Percentiles rank a stretch among this genome's conserved stretches.
These are phyloP conservation scores for Globisporangium ultimum DNA, from an alignment of 352 stramenopile species.

Conservation along the genomic window DNA sequence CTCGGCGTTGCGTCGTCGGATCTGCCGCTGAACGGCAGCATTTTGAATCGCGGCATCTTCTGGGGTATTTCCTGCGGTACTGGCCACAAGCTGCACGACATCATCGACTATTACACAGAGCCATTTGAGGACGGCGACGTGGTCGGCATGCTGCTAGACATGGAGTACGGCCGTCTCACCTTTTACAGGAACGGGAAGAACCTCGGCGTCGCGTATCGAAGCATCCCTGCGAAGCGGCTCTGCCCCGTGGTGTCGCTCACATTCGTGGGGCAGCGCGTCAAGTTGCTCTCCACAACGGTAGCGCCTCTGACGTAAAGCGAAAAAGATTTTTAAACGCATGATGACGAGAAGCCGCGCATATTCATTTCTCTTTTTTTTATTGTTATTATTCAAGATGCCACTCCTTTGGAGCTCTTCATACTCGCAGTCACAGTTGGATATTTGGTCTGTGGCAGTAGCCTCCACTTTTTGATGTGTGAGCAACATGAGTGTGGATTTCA, in stretches of 20 bases:
- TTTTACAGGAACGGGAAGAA: slow-evolving; percentile 80
- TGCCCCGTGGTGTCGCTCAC: slow-evolving; percentile 71
- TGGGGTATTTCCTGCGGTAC: slow-evolving; percentile 74
- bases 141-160: slow-evolving; percentile 71
- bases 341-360: no score
- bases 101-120: slow-evolving; percentile 70
- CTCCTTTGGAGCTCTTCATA: no score
- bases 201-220: slow-evolving; percentile 68
- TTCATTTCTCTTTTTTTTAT: no score
- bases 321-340: neutral
- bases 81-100: slow-evolving; percentile 74
- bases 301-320: slow-evolving; percentile 34
- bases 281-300: slow-evolving; percentile 49
- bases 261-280: slow-evolving; percentile 61
- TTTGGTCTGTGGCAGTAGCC: no score
- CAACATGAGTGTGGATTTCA: no score
- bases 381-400: no score
- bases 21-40: slow-evolving; percentile 50
- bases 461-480: no score
- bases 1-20: slow-evolving; percentile 55
- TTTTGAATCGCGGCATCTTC: slow-evolving; percentile 60
- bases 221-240: slow-evolving; percentile 57
- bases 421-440: no score
- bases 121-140: slow-evolving; percentile 75
- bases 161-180: slow-evolving; percentile 64